A percentile compares a stretch with the other conserved stretches of the same genome.
Evolutionary conservation across 164 flowering plant genomes (phyloP).

Genomic region (Paratinospora sagittata): DNA sequence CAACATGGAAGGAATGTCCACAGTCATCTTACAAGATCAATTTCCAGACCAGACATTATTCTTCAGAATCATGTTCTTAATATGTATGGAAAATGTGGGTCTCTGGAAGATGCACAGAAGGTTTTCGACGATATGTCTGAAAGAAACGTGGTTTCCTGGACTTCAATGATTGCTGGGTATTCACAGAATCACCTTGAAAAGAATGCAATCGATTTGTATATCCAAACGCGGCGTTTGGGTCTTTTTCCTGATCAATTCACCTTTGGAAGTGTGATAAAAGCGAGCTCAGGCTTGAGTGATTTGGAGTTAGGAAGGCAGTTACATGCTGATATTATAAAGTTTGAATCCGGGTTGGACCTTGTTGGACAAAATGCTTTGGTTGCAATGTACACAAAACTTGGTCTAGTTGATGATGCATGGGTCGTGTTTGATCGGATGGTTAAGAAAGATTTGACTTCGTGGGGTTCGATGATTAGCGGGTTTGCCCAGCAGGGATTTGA

Average conservation of each 20-base stretch:
- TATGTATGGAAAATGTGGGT: too few relatives aligned
- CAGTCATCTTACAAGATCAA: constrained; percentile 33
- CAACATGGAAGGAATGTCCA: constrained; percentile 43
- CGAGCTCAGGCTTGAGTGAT: constrained; percentile 36
- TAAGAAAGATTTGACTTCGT: constrained; percentile 52
- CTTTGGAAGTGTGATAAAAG: constrained; percentile 48
- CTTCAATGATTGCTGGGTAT: constrained; percentile 59
- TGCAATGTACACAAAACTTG: constrained; percentile 54
- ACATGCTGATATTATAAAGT: constrained; percentile 51
- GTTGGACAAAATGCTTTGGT: constrained; percentile 61
- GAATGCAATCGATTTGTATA: constrained; percentile 41
- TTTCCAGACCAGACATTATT: constrained; percentile 31
- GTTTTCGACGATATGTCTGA: too few relatives aligned
- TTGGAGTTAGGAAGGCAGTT: constrained; percentile 46
- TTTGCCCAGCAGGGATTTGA: constrained; percentile 51
- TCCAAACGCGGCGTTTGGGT: constrained; percentile 40
- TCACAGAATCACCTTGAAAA: constrained; percentile 38
- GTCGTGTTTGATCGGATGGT: constrained; percentile 35
- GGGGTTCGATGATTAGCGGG: constrained; percentile 69
- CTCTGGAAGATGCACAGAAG: too few relatives aligned
- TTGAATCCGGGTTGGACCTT: constrained; percentile 32
- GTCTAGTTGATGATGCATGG: constrained; percentile 36
- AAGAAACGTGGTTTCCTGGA: constrained; percentile 79
- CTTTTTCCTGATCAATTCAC: constrained; percentile 51
- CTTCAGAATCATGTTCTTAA: constrained; percentile 52